Conservation (phyloP, 2,329 filamentous ascomycete genomes). For the Zymoseptoria crescenta region DNA sequence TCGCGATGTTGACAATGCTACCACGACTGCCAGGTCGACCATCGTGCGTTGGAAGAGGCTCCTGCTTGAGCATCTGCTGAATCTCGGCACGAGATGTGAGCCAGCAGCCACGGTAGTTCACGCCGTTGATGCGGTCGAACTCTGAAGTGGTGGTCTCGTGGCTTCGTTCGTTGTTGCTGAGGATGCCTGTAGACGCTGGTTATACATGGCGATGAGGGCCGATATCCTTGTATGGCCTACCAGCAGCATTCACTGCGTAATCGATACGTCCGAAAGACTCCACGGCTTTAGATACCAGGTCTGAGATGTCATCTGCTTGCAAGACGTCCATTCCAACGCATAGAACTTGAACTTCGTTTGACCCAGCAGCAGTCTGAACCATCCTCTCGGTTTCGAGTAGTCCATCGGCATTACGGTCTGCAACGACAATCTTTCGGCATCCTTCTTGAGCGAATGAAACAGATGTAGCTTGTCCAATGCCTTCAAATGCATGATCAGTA, state of each 20-base stretch:
- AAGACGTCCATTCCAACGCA: slow-evolving; percentile 31
- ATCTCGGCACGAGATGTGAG: slow-evolving; percentile 39
- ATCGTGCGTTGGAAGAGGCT: slow-evolving; percentile 37
- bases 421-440: slow-evolving; percentile 36
- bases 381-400: slow-evolving; percentile 30
- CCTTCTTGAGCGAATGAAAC: slow-evolving; percentile 40
- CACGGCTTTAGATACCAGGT: slow-evolving; percentile 29
- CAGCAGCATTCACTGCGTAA: slow-evolving; percentile 41
- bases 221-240: slow-evolving; percentile 4
- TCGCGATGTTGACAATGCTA: slow-evolving; percentile 41
- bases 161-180: slow-evolving; percentile 33
- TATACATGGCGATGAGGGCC: not conserved
- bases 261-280: slow-evolving; percentile 36
- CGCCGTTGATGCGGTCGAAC: slow-evolving; percentile 37
- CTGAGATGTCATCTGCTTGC: slow-evolving; percentile 29
- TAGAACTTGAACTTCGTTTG: slow-evolving; percentile 19
- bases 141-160: slow-evolving; percentile 30
- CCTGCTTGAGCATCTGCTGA: slow-evolving; percentile 38
- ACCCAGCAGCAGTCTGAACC: slow-evolving; percentile 21
- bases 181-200: slow-evolving; percentile 26
- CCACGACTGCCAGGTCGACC: slow-evolving; percentile 36
- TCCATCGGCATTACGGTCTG: slow-evolving; percentile 31
- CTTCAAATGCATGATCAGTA: slow-evolving; percentile 17
- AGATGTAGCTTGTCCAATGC: slow-evolving; percentile 39
- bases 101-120: slow-evolving; percentile 43